Base-by-base conservation (phyloP, 345 rosid genomes). In the Cochlearia excelsa region DNA sequence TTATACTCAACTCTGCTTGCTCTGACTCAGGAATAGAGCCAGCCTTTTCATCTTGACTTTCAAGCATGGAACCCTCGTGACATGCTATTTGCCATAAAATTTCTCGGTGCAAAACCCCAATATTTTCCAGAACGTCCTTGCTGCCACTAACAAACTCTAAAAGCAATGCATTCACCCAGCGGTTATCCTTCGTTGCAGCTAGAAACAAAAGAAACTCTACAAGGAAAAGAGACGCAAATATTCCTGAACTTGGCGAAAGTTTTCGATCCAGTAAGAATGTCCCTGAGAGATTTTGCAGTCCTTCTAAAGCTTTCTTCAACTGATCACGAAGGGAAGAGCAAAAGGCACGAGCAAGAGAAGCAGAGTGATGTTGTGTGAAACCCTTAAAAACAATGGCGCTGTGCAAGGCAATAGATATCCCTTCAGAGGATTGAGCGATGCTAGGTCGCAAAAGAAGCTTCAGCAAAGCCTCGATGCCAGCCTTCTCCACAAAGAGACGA, bases 341-440 rank as follows among this genome's bases (percentile, higher is more conserved):
- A 79, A 92, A 92, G 45, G 96, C 91, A 31, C 81, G 86, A 10
- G 96, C 93, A 47, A 92, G 81, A 73, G 96, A 77, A 76, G 86
- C 74, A 62, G 98, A 82, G 70, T 92, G 95, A 79, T 92, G 92
- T 66, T 84, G 96, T 10, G 93, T 86, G 71, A 92, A 88, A 67
- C 95, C 95, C 78, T 92, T 92, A 73, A 92, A 92, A 61, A 92
- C 98, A 87, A 86, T 86, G 59, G 96, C 83, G 83, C 96, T 88
- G 54, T 88, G 98, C 69, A 92, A 79, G 55, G 96, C 95, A 76
- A 88, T 88, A 63, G 93, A 83, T 82, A 83, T 83, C 55, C 98
- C 98, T 72, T 92, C 98, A 63, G 96, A 86, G 43, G 98, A 88
- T 66, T 88, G 93, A 61, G 87, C 89, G 75, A 92, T 83, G 75